A percentile compares a stretch with the other conserved stretches of the same genome.
phyloP scores from a whole-genome alignment of 257 asterid genomes.

The Nemophila menziesii region DNA sequence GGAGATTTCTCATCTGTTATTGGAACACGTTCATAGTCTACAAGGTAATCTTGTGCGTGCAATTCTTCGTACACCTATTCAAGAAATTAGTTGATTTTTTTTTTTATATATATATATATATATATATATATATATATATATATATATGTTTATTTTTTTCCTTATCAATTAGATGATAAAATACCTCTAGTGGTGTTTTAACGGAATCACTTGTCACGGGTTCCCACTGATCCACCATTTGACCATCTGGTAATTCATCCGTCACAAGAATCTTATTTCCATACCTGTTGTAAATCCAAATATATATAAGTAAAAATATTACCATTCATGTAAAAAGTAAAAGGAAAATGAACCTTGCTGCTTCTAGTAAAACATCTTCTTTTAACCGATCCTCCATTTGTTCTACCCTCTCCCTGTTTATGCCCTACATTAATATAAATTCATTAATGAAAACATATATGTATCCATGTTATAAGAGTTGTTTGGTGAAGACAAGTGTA shows the following conservation, averaged over 20 bases:
- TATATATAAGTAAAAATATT: slow-evolving; percentile 14
- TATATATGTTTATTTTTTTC: too few species aligned
- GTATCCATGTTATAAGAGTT: slow-evolving; percentile 3
- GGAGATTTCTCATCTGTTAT: slow-evolving; percentile 94
- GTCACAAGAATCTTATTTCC: slow-evolving; percentile 96
- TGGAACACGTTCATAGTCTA: slow-evolving; percentile 92
- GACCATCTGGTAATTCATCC: slow-evolving; percentile 98
- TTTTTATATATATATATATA: slow-evolving; percentile 3
- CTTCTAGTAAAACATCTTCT: slow-evolving; percentile 80
- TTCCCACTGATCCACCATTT: slow-evolving; percentile 99
- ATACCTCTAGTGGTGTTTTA: slow-evolving; percentile 91
- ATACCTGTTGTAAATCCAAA: slow-evolving; percentile 48
- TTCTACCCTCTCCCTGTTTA: slow-evolving; percentile 92
- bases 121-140: too few species aligned
- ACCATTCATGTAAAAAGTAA: slow-evolving; percentile 3
- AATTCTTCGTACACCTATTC: slow-evolving; percentile 79
- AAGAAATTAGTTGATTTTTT: slow-evolving; percentile 14
- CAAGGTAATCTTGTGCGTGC: slow-evolving; percentile 62
- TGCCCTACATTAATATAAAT: slow-evolving; percentile 79
- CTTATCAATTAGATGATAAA: too few species aligned
- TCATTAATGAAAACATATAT: slow-evolving; percentile 14
- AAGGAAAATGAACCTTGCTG: slow-evolving; percentile 50
- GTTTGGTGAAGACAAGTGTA: slow-evolving; percentile 16
- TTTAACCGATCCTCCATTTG: slow-evolving; percentile 97
- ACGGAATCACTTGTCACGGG: slow-evolving; percentile 72